Evolutionary conservation across 176 grass and related monocot species (phyloP).

Genomic region (Thinopyrum elongatum): DNA sequence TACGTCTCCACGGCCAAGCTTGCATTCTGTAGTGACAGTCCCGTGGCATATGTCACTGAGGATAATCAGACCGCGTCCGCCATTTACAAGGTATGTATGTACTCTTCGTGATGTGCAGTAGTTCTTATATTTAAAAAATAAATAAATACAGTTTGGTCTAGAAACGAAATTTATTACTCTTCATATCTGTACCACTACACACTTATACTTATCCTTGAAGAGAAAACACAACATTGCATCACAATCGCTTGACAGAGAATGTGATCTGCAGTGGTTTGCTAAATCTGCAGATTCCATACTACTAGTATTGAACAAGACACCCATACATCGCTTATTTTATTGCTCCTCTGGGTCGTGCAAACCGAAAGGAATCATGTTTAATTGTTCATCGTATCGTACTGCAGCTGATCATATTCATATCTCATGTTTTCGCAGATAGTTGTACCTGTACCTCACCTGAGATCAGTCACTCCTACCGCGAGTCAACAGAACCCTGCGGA

Average conservation of each 20-base stretch:
- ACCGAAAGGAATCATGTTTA: too few species aligned
- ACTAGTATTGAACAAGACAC: too few species aligned
- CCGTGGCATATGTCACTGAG: constrained; percentile 40
- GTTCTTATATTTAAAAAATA: too few species aligned
- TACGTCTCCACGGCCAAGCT: constrained; percentile 41
- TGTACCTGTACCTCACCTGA: constrained; percentile 40
- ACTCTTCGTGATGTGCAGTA: too few species aligned
- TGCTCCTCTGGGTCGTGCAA: too few species aligned
- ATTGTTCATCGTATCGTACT: too few species aligned
- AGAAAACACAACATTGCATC: background rate
- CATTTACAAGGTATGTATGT: constrained; percentile 44
- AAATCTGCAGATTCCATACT: background rate
- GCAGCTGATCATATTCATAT: constrained; percentile 21
- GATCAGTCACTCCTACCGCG: constrained; percentile 38
- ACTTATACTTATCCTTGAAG: background rate
- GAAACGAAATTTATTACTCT: background rate
- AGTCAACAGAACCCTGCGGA: constrained; percentile 50
- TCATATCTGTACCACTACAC: background rate
- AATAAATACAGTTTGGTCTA: too few species aligned
- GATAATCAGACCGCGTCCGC: constrained; percentile 35
- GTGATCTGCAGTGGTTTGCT: background rate
- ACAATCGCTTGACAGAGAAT: background rate
- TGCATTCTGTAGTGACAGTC: constrained; percentile 56
- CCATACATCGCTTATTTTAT: too few species aligned
- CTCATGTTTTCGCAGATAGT: constrained; percentile 21